Conservation (phyloP, 495 filamentous ascomycete genomes). For the Hypomontagnella monticulosa region DNA sequence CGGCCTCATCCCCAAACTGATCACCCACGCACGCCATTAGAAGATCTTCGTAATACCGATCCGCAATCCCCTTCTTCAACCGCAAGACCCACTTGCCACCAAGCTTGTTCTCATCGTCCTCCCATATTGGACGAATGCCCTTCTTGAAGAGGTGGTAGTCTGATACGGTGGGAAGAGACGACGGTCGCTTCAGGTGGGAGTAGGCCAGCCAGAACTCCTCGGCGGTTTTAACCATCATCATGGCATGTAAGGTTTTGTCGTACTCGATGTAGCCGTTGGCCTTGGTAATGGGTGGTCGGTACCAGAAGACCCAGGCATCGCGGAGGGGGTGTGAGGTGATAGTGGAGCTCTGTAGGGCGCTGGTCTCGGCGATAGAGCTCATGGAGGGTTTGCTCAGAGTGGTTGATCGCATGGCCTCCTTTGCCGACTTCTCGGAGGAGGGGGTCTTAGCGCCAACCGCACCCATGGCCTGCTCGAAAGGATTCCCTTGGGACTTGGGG, state of each 20-base stretch:
- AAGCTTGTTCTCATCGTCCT: conserved; percentile 94
- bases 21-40: conserved; percentile 91
- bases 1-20: conserved; percentile 91
- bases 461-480: conserved; percentile 75
- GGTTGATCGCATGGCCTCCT: conserved; percentile 59
- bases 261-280: conserved; percentile 90
- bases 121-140: conserved; percentile 96
- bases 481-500: conserved; percentile 85
- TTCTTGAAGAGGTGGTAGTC: conserved; percentile 99
- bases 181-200: conserved; percentile 88
- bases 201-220: conserved; percentile 97
- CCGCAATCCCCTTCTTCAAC: conserved; percentile 94
- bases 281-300: conserved; percentile 91
- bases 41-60: conserved; percentile 98
- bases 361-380: conserved; percentile 54
- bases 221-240: conserved; percentile 81
- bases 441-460: conserved; percentile 73
- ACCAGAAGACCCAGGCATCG: conserved; percentile 96
- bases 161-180: conserved; percentile 85
- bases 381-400: conserved; percentile 52
- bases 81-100: conserved; percentile 98
- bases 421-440: conserved; percentile 65
- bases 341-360: conserved; percentile 40
- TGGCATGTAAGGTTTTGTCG: conserved; percentile 90
- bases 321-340: conserved; percentile 69